phyloP scores from a whole-genome alignment of 371 early-diverging fungal genomes.

The Mortierella polycephala region DNA sequence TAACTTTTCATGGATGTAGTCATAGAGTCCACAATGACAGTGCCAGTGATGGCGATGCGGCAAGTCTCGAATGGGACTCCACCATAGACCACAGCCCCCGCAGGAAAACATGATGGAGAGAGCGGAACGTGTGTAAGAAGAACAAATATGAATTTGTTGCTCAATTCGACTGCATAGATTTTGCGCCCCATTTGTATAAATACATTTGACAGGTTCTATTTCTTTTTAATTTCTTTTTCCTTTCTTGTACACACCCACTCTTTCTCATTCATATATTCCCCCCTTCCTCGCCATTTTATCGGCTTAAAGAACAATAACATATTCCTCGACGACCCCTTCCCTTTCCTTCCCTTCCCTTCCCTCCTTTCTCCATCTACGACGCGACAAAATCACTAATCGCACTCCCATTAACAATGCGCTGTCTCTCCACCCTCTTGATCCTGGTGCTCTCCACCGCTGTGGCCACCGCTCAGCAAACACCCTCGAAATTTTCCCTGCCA shows the following conservation, averaged over 20 bases:
- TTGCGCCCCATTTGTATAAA: neutral
- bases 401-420: conserved; percentile 14
- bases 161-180: too few species aligned
- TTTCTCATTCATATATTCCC: neutral
- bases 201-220: neutral
- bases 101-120: too few species aligned
- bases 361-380: too few species aligned
- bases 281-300: neutral
- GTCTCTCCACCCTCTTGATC: conserved; percentile 12
- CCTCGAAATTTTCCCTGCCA: neutral
- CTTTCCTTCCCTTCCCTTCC: neutral
- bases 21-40: too few species aligned
- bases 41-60: too few species aligned
- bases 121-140: too few species aligned
- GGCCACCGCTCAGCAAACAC: conserved; percentile 15
- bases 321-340: neutral
- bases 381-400: neutral
- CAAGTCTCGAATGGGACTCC: too few species aligned
- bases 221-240: neutral
- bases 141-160: too few species aligned
- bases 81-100: too few species aligned
- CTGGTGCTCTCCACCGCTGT: conserved; percentile 24
- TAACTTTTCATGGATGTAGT: too few species aligned
- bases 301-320: neutral
- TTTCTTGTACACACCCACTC: neutral